These are phyloP conservation scores for Fusarium sambucinum DNA, from an alignment of 2,329 filamentous ascomycete genomes.

Conservation along the genomic window DNA sequence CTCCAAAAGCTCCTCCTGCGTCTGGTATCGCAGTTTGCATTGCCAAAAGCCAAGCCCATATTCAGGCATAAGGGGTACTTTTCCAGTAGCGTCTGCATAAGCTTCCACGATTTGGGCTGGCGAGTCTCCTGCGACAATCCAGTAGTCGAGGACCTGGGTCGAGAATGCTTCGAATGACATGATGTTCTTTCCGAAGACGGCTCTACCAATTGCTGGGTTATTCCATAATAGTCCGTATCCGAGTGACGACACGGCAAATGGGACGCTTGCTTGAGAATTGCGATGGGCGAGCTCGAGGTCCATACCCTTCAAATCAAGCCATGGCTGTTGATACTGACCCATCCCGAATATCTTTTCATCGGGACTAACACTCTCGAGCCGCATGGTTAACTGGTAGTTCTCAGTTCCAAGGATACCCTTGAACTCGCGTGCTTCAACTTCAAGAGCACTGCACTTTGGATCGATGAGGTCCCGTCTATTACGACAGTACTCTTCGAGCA, in stretches of 20 bases:
- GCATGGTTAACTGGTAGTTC: conserved; percentile 67
- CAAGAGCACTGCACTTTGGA: conserved; percentile 69
- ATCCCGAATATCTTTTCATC: conserved; percentile 75
- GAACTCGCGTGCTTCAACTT: conserved; percentile 69
- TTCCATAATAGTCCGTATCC: conserved; percentile 77
- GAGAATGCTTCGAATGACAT: conserved; percentile 72
- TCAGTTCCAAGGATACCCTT: conserved; percentile 62
- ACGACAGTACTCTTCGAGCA: conserved; percentile 52
- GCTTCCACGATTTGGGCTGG: conserved; percentile 68
- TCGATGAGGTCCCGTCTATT: conserved; percentile 59
- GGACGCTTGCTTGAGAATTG: conserved; percentile 74
- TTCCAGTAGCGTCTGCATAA: conserved; percentile 69
- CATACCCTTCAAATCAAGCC: conserved; percentile 71
- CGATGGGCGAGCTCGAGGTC: conserved; percentile 74
- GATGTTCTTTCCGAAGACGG: conserved; percentile 70
- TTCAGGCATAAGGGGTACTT: conserved; percentile 75
- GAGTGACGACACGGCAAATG: conserved; percentile 69
- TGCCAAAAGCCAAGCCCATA: conserved; percentile 78
- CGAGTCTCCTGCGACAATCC: conserved; percentile 69
- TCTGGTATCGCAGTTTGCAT: conserved; percentile 74
- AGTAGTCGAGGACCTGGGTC: conserved; percentile 71
- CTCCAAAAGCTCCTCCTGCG: conserved; percentile 71
- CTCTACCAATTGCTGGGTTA: conserved; percentile 71
- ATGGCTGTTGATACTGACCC: conserved; percentile 76
- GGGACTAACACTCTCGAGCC: conserved; percentile 66